Evolutionary conservation across 176 grass and related monocot species (phyloP).

Genomic region (Carex scoparia): DNA sequence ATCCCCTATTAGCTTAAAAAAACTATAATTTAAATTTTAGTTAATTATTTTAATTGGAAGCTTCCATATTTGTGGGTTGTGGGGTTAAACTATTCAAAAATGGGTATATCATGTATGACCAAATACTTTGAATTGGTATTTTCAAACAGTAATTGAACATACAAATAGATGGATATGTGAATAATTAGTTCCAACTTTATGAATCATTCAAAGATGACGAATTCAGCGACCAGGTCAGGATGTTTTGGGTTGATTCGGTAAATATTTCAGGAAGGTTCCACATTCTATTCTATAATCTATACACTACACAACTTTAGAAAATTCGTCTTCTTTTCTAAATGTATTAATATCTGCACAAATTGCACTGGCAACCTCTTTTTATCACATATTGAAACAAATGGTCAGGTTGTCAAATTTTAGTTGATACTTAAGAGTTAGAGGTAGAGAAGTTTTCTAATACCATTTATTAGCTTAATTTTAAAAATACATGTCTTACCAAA

Average conservation of each 20-base stretch:
- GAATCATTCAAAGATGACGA: neutral
- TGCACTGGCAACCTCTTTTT: neutral
- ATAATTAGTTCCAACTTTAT: neutral
- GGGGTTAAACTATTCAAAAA: neutral
- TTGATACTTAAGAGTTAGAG: neutral
- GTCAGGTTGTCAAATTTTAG: neutral
- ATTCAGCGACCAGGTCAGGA: neutral
- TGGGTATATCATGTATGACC: neutral
- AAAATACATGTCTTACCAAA: too few species aligned
- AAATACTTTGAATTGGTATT: neutral
- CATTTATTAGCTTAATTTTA: too few species aligned
- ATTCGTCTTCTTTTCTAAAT: neutral
- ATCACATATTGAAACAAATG: neutral
- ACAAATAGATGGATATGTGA: neutral
- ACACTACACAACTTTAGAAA: neutral
- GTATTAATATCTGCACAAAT: neutral
- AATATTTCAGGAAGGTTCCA: constrained; percentile 6
- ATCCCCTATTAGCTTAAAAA: neutral
- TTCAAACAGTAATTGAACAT: neutral
- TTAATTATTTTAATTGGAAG: neutral
- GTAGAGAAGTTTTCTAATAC: neutral
- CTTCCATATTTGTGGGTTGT: neutral
- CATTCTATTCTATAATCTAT: neutral
- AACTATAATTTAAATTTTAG: neutral
- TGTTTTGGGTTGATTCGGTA: neutral